A percentile compares a stretch with the other conserved stretches of the same genome.
These are phyloP conservation scores for Leucaena leucocephala DNA, from an alignment of 306 rosid genomes.

Conservation along the genomic window DNA sequence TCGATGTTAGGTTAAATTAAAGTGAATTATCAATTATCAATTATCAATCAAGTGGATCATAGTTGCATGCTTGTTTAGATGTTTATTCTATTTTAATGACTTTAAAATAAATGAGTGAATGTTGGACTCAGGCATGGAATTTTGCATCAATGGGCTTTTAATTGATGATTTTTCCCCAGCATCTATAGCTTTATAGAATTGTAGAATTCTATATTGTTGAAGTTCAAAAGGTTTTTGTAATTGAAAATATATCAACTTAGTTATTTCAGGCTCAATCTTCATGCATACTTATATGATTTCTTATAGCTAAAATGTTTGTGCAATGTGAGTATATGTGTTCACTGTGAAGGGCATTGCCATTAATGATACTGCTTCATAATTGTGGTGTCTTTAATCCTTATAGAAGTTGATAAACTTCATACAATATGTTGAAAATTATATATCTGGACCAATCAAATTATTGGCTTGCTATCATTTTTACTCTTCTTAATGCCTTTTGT, in stretches of 20 bases:
- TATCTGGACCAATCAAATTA: background rate
- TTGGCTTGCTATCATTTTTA: background rate
- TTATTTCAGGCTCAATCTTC: slow-evolving; percentile 7
- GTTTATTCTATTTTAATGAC: background rate
- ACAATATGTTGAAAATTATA: background rate
- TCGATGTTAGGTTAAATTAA: too few relatives aligned
- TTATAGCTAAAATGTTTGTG: background rate
- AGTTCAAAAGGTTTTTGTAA: background rate
- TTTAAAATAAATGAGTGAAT: background rate
- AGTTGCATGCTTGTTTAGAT: slow-evolving; percentile 6
- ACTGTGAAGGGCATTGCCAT: background rate
- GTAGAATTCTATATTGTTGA: background rate
- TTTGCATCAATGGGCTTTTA: slow-evolving; percentile 5
- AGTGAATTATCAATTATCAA: too few relatives aligned
- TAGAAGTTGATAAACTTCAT: slow-evolving; percentile 4
- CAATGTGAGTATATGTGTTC: background rate
- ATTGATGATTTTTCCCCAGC: background rate
- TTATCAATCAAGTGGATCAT: too few relatives aligned
- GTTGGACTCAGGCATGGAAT: background rate
- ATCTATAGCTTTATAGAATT: background rate
- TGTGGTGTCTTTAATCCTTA: background rate
- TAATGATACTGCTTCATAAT: background rate
- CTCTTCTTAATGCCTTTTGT: slow-evolving; percentile 30
- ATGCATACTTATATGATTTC: background rate
- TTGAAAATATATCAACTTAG: background rate